Conservation (phyloP, 1,139 yeast species). For the Yamadazyma kanchanaburiensis region DNA sequence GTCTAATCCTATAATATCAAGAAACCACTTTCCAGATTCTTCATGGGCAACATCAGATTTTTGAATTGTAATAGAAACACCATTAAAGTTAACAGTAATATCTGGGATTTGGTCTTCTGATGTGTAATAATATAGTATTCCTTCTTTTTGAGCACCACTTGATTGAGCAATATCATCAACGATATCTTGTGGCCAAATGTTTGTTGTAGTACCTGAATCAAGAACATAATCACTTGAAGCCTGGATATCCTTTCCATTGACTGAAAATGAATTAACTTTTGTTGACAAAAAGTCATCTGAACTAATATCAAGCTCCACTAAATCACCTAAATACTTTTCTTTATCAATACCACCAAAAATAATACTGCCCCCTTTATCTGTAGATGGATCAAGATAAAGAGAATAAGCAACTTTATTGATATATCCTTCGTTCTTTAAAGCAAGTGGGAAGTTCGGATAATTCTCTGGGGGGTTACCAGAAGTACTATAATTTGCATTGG, state of each 20-base stretch:
- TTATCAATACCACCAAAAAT: constrained; percentile 52
- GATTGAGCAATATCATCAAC: constrained; percentile 15
- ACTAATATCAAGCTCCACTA: constrained; percentile 11
- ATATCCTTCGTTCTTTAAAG: constrained; percentile 22
- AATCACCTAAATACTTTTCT: constrained; percentile 25
- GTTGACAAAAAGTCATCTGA: constrained; percentile 19
- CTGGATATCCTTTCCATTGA: constrained; percentile 15
- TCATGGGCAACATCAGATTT: no score
- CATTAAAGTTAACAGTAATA: constrained; percentile 28
- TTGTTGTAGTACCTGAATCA: constrained; percentile 29
- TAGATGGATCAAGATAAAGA: constrained; percentile 22
- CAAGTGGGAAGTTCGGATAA: constrained; percentile 24
- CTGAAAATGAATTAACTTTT: constrained; percentile 13
- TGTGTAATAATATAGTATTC: constrained; percentile 8
- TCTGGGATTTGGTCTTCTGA: constrained; percentile 6
- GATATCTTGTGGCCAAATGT: constrained; percentile 19
- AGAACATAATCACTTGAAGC: constrained; percentile 11
- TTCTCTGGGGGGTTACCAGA: no score
- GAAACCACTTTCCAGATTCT: no score
- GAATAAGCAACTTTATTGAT: constrained; percentile 29
- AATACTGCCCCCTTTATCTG: constrained; percentile 30
- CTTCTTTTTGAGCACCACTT: constrained; percentile 3
- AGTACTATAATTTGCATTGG: no score
- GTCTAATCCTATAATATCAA: no score
- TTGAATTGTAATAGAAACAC: constrained; percentile 27